Evolutionary conservation across 345 rosid species (phyloP), one percentile per base, ranked within the genome.

Genomic region (Bretschneidera sinensis): DNA sequence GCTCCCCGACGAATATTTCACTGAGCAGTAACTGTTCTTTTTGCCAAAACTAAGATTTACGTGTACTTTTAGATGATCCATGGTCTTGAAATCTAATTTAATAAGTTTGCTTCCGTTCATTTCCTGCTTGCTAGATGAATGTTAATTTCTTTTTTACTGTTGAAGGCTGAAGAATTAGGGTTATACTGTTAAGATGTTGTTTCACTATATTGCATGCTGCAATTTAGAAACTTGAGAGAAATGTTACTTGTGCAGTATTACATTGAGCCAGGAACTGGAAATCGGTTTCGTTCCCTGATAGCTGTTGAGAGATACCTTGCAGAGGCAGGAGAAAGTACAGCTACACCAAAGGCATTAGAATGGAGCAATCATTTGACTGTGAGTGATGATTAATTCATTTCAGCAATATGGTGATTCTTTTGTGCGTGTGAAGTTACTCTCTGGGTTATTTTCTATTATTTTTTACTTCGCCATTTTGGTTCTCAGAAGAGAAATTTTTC

Each of bases 261-360:
- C 67, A 63, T 70, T 64, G 79, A 81, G 64, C 77, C 80, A 6
- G 79, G 64, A 34, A 75, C 75, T 62, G 68, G 77, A 57, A 39
- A 19, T 19, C 67, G 60, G 4, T 78, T 71, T 49, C 73, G 70
- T 48, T 78, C 80, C 21, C 56, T 54, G 56, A 14, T 24, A 45
- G 48, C 78, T 17, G 80, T 62, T 47, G 61, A 62, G 67, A 68
- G 72, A 61, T 61, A 71, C 43, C 65, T 72, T 54, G 43, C 62
- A 33, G 39, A 59, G 45, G 21, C 22, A 24, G 23, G 28, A 53
- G 60, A 43, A 47, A 18, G 8, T 57, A 9, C 39, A 55, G 55
- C 68, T 31, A 57, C 52, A 18, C 56, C 60, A 21, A 54, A 28
- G 55, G 64, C 51, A 50, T 24, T 14, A 69, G 52, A 60, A 54